Percentiles rank a stretch among this genome's conserved stretches.
Conservation (phyloP, 768 basidiomycete species). For the Imleria badia region DNA sequence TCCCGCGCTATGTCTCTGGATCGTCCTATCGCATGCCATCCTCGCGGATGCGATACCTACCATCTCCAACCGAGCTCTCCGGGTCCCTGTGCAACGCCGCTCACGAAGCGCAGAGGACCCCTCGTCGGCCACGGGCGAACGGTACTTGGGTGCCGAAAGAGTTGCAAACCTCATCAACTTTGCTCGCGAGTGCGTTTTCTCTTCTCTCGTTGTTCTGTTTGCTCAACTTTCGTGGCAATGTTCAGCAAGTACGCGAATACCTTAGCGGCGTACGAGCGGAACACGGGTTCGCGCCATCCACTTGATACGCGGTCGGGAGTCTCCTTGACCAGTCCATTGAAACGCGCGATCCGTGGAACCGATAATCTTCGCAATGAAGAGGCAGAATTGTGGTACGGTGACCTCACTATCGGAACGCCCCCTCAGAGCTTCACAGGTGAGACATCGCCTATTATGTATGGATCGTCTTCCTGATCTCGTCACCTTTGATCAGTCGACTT, state of each 20-base stretch:
- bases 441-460: not conserved
- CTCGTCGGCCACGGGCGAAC: not conserved
- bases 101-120: not conserved
- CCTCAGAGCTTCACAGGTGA: conserved; percentile 38
- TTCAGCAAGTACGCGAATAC: conserved; percentile 43
- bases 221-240: not conserved
- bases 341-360: conserved; percentile 17
- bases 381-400: conserved; percentile 39
- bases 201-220: not conserved
- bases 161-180: not conserved
- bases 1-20: not conserved
- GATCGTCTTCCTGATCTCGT: not conserved
- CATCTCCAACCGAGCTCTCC: not conserved
- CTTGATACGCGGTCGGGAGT: conserved; percentile 13
- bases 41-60: conserved; percentile 9
- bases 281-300: conserved; percentile 40
- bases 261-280: conserved; percentile 41
- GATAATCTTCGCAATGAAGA: conserved; percentile 31
- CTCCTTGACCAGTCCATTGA: not conserved
- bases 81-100: conserved; percentile 11
- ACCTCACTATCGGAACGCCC: conserved; percentile 47
- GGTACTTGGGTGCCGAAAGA: not conserved
- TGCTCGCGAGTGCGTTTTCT: conserved; percentile 6
- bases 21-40: not conserved
- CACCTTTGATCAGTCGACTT: conserved; percentile 38